Percentiles rank a stretch among this genome's conserved stretches.
These are phyloP conservation scores for Penicillium ochrochloron DNA, from an alignment of 495 filamentous ascomycete genomes.

Conservation along the genomic window DNA sequence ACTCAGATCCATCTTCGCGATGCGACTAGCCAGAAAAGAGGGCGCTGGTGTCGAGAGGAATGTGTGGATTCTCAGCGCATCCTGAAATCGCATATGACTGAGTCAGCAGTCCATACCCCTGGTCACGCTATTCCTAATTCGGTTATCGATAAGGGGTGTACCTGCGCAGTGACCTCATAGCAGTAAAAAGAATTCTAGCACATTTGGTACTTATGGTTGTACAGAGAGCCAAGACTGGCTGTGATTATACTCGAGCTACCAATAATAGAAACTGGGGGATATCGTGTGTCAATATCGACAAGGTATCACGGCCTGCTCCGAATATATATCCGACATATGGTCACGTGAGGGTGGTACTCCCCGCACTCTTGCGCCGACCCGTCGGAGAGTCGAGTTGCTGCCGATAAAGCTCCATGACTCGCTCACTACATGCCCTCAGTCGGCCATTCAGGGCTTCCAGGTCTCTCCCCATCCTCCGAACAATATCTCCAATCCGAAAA, in stretches of 20 bases:
- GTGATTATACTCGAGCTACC: too few relatives aligned
- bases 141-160: slow-evolving; percentile 23
- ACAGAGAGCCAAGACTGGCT: neutral
- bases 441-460: slow-evolving; percentile 18
- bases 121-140: slow-evolving; percentile 17
- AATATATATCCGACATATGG: neutral
- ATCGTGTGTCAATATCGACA: too few relatives aligned
- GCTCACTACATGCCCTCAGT: slow-evolving; percentile 22
- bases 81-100: slow-evolving; percentile 9
- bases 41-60: slow-evolving; percentile 3
- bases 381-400: neutral
- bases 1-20: slow-evolving; percentile 43
- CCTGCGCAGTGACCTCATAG: slow-evolving; percentile 21
- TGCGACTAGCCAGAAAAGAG: slow-evolving; percentile 11
- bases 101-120: slow-evolving; percentile 31
- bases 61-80: slow-evolving; percentile 13
- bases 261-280: neutral
- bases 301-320: neutral
- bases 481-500: slow-evolving; percentile 10
- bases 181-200: neutral
- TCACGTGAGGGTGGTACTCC: slow-evolving; percentile 26
- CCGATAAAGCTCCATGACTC: slow-evolving; percentile 25
- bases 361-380: slow-evolving; percentile 12
- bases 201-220: neutral
- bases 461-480: neutral